Evolutionary conservation across 352 stramenopile genomes (phyloP).

Genomic region (Thalassiosira allenii): DNA sequence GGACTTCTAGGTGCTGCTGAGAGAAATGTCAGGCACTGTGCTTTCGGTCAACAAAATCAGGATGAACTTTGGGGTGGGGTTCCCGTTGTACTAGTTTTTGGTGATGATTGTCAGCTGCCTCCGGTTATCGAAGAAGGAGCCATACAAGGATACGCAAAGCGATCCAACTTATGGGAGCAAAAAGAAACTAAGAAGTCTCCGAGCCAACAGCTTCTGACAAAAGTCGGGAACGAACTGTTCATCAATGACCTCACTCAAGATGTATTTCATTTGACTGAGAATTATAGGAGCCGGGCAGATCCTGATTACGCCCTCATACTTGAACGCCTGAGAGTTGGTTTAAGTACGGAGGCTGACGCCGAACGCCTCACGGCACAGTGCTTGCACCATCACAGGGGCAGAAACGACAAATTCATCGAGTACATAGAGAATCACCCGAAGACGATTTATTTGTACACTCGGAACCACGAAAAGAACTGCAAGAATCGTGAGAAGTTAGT

Average conservation of each 20-base stretch:
- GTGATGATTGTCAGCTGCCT: slow-evolving; percentile 34
- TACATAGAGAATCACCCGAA: slow-evolving; percentile 20
- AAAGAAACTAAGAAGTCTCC: slow-evolving; percentile 5
- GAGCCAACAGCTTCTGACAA: neutral
- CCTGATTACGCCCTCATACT: slow-evolving; percentile 15
- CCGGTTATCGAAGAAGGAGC: slow-evolving; percentile 10
- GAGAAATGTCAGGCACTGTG: slow-evolving; percentile 7
- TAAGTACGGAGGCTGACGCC: slow-evolving; percentile 3
- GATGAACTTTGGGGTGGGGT: slow-evolving; percentile 17
- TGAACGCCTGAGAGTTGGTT: neutral
- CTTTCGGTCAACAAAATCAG: neutral
- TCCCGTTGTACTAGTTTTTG: slow-evolving; percentile 25
- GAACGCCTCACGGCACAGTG: neutral
- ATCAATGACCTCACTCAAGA: slow-evolving; percentile 14
- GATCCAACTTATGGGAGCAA: neutral
- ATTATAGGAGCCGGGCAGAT: slow-evolving; percentile 9
- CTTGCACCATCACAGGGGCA: neutral
- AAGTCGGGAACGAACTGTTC: slow-evolving; percentile 8
- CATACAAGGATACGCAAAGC: slow-evolving; percentile 14
- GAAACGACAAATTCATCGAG: neutral
- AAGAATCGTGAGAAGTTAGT: slow-evolving; percentile 30
- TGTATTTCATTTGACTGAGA: slow-evolving; percentile 30
- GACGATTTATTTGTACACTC: slow-evolving; percentile 21
- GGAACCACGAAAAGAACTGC: slow-evolving; percentile 10
- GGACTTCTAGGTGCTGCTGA: slow-evolving; percentile 1